These are phyloP conservation scores for Hypoxylon sp. DNA, from an alignment of 2,329 filamentous ascomycete species.

Conservation along the genomic window DNA sequence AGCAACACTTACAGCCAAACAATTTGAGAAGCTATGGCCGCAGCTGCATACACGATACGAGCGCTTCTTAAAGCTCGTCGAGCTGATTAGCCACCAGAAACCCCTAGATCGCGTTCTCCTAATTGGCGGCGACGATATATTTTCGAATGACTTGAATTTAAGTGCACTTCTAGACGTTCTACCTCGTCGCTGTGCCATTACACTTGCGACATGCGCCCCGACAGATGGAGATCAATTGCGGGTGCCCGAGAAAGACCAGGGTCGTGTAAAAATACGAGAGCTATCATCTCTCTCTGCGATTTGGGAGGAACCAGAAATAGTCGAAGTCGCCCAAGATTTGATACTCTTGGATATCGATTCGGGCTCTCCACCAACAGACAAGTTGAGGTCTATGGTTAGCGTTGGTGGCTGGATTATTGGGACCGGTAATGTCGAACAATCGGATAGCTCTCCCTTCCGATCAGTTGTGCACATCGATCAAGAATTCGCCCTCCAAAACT, in stretches of 20 bases:
- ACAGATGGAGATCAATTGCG: neutral
- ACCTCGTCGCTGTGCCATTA: slow-evolving; percentile 3
- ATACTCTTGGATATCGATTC: neutral
- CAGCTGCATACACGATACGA: neutral
- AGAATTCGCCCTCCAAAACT: neutral
- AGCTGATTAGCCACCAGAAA: neutral
- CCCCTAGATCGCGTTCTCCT: slow-evolving; percentile 9
- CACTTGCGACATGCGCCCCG: slow-evolving; percentile 12
- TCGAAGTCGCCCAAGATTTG: neutral
- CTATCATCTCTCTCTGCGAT: neutral
- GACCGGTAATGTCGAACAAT: neutral
- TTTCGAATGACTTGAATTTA: neutral
- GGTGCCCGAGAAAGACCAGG: neutral
- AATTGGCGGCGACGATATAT: neutral
- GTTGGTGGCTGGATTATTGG: neutral
- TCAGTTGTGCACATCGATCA: neutral
- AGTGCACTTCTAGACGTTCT: slow-evolving; percentile 3
- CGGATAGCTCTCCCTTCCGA: neutral
- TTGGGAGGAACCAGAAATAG: neutral
- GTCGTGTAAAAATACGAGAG: neutral
- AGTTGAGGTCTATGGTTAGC: neutral
- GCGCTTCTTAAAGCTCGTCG: neutral
- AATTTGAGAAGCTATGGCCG: neutral
- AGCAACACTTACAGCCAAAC: neutral
- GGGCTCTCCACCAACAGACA: neutral